Evolutionary conservation across 2,329 filamentous ascomycete genomes (phyloP).

Genomic region (Curvularia sp.): DNA sequence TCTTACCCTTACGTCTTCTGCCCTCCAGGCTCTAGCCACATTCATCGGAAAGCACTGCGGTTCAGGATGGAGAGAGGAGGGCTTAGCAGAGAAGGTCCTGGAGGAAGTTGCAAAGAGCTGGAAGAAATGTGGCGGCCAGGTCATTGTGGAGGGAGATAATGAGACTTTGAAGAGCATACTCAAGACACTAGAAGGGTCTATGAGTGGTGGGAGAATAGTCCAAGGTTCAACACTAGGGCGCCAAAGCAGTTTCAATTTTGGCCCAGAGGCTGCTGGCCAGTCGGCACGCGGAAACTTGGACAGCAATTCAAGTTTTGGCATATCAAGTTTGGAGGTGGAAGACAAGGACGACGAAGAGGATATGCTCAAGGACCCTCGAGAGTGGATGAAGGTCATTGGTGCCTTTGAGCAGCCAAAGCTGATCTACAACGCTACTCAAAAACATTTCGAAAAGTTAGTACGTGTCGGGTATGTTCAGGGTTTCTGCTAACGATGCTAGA

Average conservation of each 20-base stretch:
- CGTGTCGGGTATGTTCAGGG: accelerated
- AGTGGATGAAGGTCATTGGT: slow-evolving; percentile 82
- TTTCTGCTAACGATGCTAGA: slow-evolving; percentile 33
- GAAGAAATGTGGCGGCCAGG: slow-evolving; percentile 87
- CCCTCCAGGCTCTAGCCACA: slow-evolving; percentile 80
- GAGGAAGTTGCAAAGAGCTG: slow-evolving; percentile 90
- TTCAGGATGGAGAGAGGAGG: slow-evolving; percentile 94
- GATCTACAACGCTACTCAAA: slow-evolving; percentile 78
- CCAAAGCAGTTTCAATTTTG: slow-evolving; percentile 70
- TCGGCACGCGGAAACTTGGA: slow-evolving; percentile 54
- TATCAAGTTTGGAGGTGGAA: slow-evolving; percentile 58
- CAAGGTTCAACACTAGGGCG: slow-evolving; percentile 63
- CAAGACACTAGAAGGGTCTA: slow-evolving; percentile 82
- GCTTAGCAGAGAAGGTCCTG: slow-evolving; percentile 86
- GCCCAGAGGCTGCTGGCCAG: slow-evolving; percentile 46
- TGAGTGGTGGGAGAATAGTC: slow-evolving; percentile 80
- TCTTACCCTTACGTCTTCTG: slow-evolving; percentile 85
- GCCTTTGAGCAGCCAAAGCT: slow-evolving; percentile 86
- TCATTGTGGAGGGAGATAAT: slow-evolving; percentile 83
- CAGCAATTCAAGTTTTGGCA: slow-evolving; percentile 69
- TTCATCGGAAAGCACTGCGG: slow-evolving; percentile 96
- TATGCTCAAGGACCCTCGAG: slow-evolving; percentile 70
- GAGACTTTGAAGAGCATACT: slow-evolving; percentile 79
- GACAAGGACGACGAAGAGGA: slow-evolving; percentile 66
- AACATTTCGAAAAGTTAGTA: slow-evolving; percentile 81